These are phyloP conservation scores for Fraxinus pennsylvanica DNA, from an alignment of 257 asterid genomes.

Conservation along the genomic window DNA sequence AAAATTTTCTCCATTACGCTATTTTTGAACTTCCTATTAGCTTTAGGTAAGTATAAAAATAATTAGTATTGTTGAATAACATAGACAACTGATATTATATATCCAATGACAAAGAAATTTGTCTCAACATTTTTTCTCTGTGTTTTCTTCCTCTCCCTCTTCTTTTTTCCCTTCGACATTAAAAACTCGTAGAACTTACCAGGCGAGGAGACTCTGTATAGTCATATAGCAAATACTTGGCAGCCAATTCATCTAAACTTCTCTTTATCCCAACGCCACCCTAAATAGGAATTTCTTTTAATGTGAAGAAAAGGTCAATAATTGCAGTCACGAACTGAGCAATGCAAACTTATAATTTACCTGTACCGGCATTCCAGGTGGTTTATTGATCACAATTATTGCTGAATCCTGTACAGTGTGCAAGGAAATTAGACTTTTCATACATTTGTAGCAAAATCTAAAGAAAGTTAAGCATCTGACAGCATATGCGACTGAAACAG, in stretches of 20 bases:
- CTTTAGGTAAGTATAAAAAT: not conserved
- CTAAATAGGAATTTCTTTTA: conserved; percentile 39
- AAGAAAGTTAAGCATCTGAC: conserved; percentile 4
- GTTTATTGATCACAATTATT: conserved; percentile 78
- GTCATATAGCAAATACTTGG: conserved; percentile 73
- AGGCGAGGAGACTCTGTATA: conserved; percentile 79
- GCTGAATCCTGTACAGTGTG: conserved; percentile 59
- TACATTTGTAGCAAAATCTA: conserved; percentile 15
- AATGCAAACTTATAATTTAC: conserved; percentile 31
- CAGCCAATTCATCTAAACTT: conserved; percentile 89
- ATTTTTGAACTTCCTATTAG: not conserved
- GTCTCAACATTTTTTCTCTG: not conserved
- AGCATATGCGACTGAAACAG: conserved; percentile 8
- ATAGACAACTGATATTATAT: not conserved
- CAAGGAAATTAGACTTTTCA: conserved; percentile 19
- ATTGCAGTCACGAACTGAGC: conserved; percentile 23
- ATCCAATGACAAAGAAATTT: not conserved
- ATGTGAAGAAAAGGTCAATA: conserved; percentile 13
- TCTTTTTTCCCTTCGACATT: not conserved
- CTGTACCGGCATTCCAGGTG: conserved; percentile 96
- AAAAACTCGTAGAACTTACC: conserved; percentile 54
- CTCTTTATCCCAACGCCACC: conserved; percentile 84
- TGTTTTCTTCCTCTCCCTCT: not conserved
- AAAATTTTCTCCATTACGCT: not conserved
- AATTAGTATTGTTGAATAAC: not conserved